Evolutionary conservation across 768 basidiomycete species (phyloP), one percentile per base, ranked within the genome.

Genomic region (Russula sp.): DNA sequence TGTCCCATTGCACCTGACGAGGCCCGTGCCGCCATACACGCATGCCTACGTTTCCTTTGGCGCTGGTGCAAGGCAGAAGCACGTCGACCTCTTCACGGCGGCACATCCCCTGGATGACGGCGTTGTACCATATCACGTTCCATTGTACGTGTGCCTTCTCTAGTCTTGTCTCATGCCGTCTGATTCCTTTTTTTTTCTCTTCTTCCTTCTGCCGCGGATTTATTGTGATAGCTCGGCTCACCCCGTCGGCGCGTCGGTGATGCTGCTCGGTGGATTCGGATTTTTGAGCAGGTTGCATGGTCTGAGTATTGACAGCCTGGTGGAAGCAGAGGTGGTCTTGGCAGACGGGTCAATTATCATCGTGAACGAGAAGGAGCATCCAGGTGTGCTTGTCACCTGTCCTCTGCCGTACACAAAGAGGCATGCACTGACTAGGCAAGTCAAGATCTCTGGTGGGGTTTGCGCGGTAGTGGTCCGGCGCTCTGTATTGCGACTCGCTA

Each of bases 291-390:
- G 94, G 55, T 74, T 93, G 67, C 82, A 87, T 64, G 94, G 94
- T 7, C 77, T 97, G 58, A 93, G 90, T 61, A 82, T 93, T 70
- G 94, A 98, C 71, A 91, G 89, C 70, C 75, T 96, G 29, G 88
- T 95, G 6, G 93, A 97, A 69, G 88, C 89, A 0, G 94, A 98
- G 73, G 86, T 94, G 74, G 94, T 97, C 2, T 79, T 94, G 18
- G 88, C 93, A 5, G 92, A 96, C 72, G 94, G 94, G 5, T 76
- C 83, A n/a, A 88, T 97, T 49, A 80, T 93, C 22, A 79, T 87
- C 61, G 82, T 87, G 7, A 91, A 80, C 65, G 85, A 93, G 68
- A 78, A 80, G 5, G 85, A 87, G 43, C 75, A 90, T 70, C 79
- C 87, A 57, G 88, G 89, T 84, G 69, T 59, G 75, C 18, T 46